phyloP scores from a whole-genome alignment of 2,329 filamentous ascomycete species.

The Hypoxylon sp. region DNA sequence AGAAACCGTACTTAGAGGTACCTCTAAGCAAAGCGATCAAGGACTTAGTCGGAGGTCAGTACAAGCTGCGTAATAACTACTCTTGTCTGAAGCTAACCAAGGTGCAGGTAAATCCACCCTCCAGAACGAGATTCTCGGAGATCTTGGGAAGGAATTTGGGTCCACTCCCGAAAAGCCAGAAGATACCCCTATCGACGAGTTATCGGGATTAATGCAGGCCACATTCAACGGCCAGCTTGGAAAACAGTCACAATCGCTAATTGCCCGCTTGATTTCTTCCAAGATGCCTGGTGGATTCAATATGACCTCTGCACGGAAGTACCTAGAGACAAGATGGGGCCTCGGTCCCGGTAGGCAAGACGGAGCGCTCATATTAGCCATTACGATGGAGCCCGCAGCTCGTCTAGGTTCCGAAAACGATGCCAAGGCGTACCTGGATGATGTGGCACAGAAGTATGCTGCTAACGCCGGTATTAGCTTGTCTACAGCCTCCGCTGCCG shows the following conservation, averaged over 20 bases:
- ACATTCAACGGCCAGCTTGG: slow-evolving; percentile 99
- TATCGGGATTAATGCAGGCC: slow-evolving; percentile 94
- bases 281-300: slow-evolving; percentile 99
- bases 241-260: slow-evolving; percentile 93
- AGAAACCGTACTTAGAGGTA: slow-evolving; percentile 91
- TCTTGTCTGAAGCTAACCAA: slow-evolving; percentile 32
- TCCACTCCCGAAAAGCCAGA: slow-evolving; percentile 98
- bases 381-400: slow-evolving; percentile 92
- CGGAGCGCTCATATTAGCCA: slow-evolving; percentile 85
- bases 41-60: slow-evolving; percentile 94
- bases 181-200: slow-evolving; percentile 95
- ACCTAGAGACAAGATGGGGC: slow-evolving; percentile 94
- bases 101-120: slow-evolving; percentile 91
- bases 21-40: slow-evolving; percentile 98
- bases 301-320: slow-evolving; percentile 95
- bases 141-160: slow-evolving; percentile 97
- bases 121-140: slow-evolving; percentile 98
- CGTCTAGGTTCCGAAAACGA: slow-evolving; percentile 92
- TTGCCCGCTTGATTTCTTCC: slow-evolving; percentile 95
- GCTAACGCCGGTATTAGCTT: slow-evolving; percentile 85
- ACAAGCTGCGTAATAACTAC: not conserved
- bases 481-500: slow-evolving; percentile 80
- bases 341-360: slow-evolving; percentile 90
- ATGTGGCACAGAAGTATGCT: slow-evolving; percentile 91
- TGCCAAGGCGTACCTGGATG: slow-evolving; percentile 92